Base-by-base conservation (phyloP, 169 alveolate species). In the Cryptosporidium felis region DNA sequence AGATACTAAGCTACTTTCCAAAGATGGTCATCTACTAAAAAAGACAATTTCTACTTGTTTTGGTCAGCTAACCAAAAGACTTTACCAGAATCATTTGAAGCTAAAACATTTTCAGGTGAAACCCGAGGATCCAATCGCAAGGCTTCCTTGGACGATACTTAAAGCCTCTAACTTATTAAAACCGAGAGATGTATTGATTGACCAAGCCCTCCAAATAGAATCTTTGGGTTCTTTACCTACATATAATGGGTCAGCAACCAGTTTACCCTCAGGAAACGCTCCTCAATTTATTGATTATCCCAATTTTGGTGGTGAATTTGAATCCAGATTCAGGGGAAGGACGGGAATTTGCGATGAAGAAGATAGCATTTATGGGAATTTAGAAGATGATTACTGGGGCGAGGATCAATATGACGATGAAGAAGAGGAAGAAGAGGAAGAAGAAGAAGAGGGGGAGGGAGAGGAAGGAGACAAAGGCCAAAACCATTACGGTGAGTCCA, bases 151-250 rank as follows among this genome's bases (percentile, higher is more conserved):
- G 85, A 56, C 85, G 38, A 74, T 74, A n/a, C 26, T 42, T 32
- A 56, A 58, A 51, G 66, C 66, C 3, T 74, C 85, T 1, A 58
- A 49, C 41, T 53, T 74, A 0, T 59, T 74, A 6, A 74, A 74
- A 30, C 67, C 85, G 0, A 49, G 42, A 14, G 53, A 74, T 36
- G 61, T 56, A 34, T 61, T 74, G 23, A 49, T 74, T 26, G 36
- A 53, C 23, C 85, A 74, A 53, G 74, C 65, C 28, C 36, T 74
- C 6, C 53, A 74, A 53, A 74, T 74, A 21, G 85, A 74, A 49
- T 74, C 66, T 12, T 32, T 51, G n/a, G 85, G 85, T 3, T 36
- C 59, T 38, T 56, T 74, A 36, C 85, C 85, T 49, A 49, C 45
- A 32, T 53, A 36, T 65, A 65, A 65, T 49, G n/a, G n/a, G n/a